Evolutionary conservation across 2,329 filamentous ascomycete species (phyloP).

Genomic region (Sclerotinia borealis): DNA sequence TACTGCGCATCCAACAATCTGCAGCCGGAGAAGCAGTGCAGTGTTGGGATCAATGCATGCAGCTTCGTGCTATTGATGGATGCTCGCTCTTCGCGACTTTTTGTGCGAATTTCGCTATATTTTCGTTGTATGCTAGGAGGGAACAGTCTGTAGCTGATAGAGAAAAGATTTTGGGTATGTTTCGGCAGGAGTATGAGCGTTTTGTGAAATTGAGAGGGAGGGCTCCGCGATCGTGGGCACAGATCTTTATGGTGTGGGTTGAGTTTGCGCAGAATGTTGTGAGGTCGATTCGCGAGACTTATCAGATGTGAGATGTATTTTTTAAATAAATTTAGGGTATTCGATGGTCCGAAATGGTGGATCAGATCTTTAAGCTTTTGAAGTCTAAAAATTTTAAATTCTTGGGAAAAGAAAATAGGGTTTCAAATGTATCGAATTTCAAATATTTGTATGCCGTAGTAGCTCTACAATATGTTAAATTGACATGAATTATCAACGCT

Average conservation of each 20-base stretch:
- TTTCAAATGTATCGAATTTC: neutral
- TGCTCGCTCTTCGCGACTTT: neutral
- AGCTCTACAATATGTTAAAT: too few species aligned
- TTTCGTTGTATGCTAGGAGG: neutral
- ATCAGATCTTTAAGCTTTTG: too few species aligned
- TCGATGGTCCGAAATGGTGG: too few species aligned
- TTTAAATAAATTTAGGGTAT: neutral
- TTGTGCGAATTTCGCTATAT: neutral
- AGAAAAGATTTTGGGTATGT: neutral
- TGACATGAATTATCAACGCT: neutral
- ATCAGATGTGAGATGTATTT: neutral
- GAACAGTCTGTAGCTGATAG: neutral
- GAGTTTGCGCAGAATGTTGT: too few species aligned
- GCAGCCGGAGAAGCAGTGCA: neutral
- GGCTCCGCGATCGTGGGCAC: neutral
- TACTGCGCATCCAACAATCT: neutral
- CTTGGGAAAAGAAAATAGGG: too few species aligned
- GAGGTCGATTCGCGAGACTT: too few species aligned
- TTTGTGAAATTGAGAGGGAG: neutral
- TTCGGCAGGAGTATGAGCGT: neutral
- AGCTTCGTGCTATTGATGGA: neutral
- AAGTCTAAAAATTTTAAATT: accelerated
- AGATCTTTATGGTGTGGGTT: neutral
- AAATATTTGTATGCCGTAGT: too few species aligned
- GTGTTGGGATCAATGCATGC: neutral